Evolutionary conservation across 2,329 filamentous ascomycete species (phyloP), one percentile per base, ranked within the genome.

Genomic region (Fusarium lyarnte): DNA sequence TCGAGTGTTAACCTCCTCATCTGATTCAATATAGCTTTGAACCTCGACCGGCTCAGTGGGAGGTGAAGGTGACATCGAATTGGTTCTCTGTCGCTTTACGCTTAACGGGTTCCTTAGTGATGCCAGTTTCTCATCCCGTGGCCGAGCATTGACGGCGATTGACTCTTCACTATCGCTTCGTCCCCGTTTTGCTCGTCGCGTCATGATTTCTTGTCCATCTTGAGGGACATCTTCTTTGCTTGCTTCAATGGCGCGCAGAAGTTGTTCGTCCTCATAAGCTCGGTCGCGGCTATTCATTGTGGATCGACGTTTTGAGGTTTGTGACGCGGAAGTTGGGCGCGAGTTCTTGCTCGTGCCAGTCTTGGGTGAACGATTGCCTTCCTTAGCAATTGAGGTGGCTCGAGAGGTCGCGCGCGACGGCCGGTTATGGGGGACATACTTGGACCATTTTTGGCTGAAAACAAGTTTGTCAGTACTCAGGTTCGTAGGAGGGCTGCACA

Each of bases 241-340:
- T 69, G 97, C 95, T 81, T 98, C 95, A 76, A 99, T 94, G 35
- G 95, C 96, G 74, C 93, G 90, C 60, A 94, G 90, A 42, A 99
- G 82, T 77, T 95, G 91, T 76, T 97, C 95, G 82, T 99, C 96
- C 73, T 98, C 95, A 77, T 98, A 98, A 27, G 94, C 95, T 45
- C 95, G 95, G 81, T 94, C 93, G 70, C 95, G 91, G 80, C 96
- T 99, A 79, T 98, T 97, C 94, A 98, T 98, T 11, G 96, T 99
- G 25, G 94, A 97, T 33, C 96, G 90, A 66, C 96, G 90, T 81
- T 98, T 98, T 41, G 92, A 74, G 17, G 59, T 87, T 59, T 90
- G 87, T 46, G 83, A 84, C 16, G 83, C 79, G 3, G 85, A 83
- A 14, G 85, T 85, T 59, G 85, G 85, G 52, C 86, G 89, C 72